Evolutionary conservation across 2,329 filamentous ascomycete genomes (phyloP).

Genomic region (Colletotrichum musicola): DNA sequence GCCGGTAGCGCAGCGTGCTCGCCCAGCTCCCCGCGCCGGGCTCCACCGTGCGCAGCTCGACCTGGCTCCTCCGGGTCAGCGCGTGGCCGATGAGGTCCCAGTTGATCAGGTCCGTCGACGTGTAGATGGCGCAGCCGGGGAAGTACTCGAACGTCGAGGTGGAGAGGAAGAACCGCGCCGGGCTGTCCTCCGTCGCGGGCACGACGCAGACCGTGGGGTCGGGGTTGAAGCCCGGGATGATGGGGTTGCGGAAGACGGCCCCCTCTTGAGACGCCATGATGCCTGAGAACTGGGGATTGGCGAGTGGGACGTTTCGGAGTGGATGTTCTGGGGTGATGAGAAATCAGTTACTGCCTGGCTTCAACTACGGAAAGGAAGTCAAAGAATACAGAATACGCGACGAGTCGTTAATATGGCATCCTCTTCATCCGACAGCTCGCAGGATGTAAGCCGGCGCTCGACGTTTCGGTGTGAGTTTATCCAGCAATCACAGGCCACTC

Average conservation of each 20-base stretch:
- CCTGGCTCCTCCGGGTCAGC: conserved; percentile 62
- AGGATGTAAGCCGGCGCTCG: not conserved
- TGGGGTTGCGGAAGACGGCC: conserved; percentile 60
- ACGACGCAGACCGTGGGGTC: conserved; percentile 65
- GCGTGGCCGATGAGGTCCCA: conserved; percentile 67
- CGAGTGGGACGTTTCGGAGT: no score
- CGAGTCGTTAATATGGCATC: not conserved
- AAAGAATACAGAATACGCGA: no score
- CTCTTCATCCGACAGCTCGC: not conserved
- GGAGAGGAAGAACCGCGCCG: conserved; percentile 65
- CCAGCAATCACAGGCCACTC: conserved; percentile 35
- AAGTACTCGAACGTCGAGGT: conserved; percentile 75
- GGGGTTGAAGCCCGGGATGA: conserved; percentile 71
- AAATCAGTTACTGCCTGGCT: no score
- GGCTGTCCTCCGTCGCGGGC: conserved; percentile 45
- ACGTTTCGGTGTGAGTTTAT: conserved; percentile 25
- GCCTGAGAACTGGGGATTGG: not conserved
- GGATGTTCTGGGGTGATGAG: no score
- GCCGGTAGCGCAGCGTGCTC: conserved; percentile 59
- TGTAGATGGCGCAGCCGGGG: conserved; percentile 71
- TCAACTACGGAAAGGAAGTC: no score
- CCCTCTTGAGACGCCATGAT: conserved; percentile 2
- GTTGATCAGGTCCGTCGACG: conserved; percentile 64
- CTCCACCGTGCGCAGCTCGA: conserved; percentile 65
- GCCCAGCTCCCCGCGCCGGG: conserved; percentile 64